Evolutionary conservation across 1,139 yeast species (phyloP), one percentile per base, ranked within the genome.

Genomic region (Arxiozyma slooffiae): DNA sequence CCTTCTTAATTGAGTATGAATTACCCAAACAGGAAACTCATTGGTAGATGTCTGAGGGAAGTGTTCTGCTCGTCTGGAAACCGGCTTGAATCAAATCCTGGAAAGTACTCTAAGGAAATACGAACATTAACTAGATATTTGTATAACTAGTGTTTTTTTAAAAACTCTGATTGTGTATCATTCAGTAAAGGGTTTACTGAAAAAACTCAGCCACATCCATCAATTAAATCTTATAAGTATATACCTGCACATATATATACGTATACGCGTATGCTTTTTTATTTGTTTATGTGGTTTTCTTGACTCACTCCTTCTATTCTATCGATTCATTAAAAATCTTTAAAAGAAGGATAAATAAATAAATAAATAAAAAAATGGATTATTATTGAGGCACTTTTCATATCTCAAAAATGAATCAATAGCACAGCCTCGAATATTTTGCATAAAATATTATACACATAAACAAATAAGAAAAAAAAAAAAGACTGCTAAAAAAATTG

Each of bases 401-500:
- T 30, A 30, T 30, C 36, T n/a, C 16, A 16, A 9, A 14, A 30
- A 30, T n/a, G 7, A 16, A 30, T 30, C 16, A 3, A 14, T 30
- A 16, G 4, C 14, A 30, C n/a, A 30, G 6, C 3, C 14, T 11
- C 36, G 6, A 30, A 4, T 30, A 30, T 14, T n/a, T 30, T 8
- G 11, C 11, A n/a, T 26, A 7, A 5, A 8, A 26, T 26, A 26
- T 30, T 30, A 14, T 7, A 11, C 39, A 7, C 11, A 23, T 36
- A 42, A 46, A 49, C 47, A 47, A 47, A 22, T 2, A 39, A 14
- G 1, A 36, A 14, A 23, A 34, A n/a, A 38, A 38, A 8, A 38
- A 38, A 59, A 62, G 64, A 50, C 61, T 40, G 42, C 53, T 26
- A 88, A 87, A 70, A 85, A 78, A 51, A 81, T 92, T 61, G 94